A percentile compares a stretch with the other conserved stretches of the same genome.
These are phyloP conservation scores for Lophium mytilinum DNA, from an alignment of 495 filamentous ascomycete genomes.

Conservation along the genomic window DNA sequence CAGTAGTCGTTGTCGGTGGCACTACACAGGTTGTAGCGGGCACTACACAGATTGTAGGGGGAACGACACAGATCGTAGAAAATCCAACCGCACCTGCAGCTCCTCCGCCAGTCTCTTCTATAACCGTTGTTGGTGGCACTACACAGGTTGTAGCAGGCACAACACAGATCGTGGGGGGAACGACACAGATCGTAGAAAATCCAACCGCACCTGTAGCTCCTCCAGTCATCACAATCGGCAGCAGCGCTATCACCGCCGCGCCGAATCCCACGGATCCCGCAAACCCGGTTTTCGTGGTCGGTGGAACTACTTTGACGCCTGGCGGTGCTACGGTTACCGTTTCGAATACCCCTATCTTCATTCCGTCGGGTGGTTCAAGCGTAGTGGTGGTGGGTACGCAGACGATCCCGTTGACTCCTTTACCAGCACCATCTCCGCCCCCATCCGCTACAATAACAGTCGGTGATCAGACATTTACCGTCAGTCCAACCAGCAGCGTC, in stretches of 20 bases:
- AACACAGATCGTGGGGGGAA: neutral
- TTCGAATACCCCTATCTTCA: neutral
- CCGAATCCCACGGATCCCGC: slow-evolving; percentile 13
- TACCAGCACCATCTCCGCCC: neutral
- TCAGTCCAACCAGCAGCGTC: neutral
- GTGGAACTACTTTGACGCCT: neutral
- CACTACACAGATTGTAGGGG: neutral
- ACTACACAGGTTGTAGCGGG: neutral
- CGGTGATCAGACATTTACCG: neutral
- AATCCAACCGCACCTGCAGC: neutral
- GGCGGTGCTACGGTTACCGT: neutral
- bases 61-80: neutral
- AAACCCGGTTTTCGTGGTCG: slow-evolving; percentile 18
- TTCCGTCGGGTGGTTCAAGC: neutral
- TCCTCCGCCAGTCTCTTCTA: neutral
- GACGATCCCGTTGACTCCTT: neutral
- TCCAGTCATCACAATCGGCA: slow-evolving; percentile 22
- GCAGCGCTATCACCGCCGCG: slow-evolving; percentile 18
- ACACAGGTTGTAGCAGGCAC: slow-evolving; percentile 1
- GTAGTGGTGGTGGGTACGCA: neutral
- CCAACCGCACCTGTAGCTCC: neutral
- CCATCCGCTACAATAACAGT: neutral
- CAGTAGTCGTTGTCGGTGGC: neutral
- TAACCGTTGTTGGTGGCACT: neutral
- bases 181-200: neutral